Conservation (phyloP, 495 filamentous ascomycete species). For the Lichina pygmaea region DNA sequence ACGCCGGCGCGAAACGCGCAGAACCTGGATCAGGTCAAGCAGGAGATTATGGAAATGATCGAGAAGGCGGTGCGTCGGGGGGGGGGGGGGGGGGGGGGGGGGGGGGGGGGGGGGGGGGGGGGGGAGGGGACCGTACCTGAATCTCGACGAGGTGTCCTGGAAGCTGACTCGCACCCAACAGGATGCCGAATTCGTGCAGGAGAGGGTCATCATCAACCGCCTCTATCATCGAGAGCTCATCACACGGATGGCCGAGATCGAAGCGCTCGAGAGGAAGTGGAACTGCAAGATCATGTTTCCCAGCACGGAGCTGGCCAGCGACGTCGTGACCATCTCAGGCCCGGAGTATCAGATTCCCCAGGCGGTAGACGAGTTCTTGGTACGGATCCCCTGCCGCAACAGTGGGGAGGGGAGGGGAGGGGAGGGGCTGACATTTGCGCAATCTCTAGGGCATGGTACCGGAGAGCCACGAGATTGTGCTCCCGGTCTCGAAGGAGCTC, state of each 20-base stretch:
- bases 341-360: conserved; percentile 93
- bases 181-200: conserved; percentile 87
- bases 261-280: conserved; percentile 91
- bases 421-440: not conserved
- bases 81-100: too few relatives aligned
- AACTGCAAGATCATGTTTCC: conserved; percentile 97
- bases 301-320: conserved; percentile 88
- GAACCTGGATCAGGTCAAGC: conserved; percentile 88
- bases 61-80: conserved; percentile 43
- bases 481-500: conserved; percentile 46
- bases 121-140: too few relatives aligned
- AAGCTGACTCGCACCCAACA: conserved; percentile 10
- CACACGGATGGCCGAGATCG: conserved; percentile 60
- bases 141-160: not conserved
- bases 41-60: conserved; percentile 98
- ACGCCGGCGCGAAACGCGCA: conserved; percentile 93
- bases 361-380: conserved; percentile 81
- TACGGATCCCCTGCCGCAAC: conserved; percentile 13
- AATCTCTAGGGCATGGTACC: conserved; percentile 63
- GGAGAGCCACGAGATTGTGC: conserved; percentile 70
- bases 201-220: conserved; percentile 78
- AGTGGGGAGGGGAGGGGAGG: too few relatives aligned
- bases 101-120: too few relatives aligned
- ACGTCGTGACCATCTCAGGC: conserved; percentile 80
- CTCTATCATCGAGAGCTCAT: conserved; percentile 87